Evolutionary conservation across 116 monocot genomes (phyloP).

Genomic region (Papilionanthe hybrid): DNA sequence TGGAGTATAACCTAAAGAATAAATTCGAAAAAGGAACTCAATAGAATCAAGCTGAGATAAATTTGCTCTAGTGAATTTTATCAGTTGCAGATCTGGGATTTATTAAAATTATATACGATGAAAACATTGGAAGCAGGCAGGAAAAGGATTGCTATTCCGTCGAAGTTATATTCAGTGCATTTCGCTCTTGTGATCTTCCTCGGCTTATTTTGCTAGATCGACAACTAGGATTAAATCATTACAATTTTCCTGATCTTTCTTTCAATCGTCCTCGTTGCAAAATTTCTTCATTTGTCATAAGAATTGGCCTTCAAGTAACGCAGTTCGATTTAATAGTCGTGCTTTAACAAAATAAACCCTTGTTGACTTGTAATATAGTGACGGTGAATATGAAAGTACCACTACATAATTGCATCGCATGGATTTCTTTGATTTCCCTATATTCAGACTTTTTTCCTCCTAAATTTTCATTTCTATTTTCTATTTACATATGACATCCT

Average conservation of each 20-base stretch:
- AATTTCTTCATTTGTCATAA: background rate
- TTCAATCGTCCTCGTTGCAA: background rate
- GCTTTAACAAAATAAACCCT: background rate
- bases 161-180: background rate
- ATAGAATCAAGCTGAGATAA: background rate
- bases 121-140: background rate
- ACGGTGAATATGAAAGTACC: background rate
- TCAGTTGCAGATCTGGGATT: background rate
- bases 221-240: background rate
- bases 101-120: background rate
- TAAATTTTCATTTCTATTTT: background rate
- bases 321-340: background rate
- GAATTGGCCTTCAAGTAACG: background rate
- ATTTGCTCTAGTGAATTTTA: too few relatives aligned
- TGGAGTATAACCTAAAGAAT: background rate
- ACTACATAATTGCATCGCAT: background rate
- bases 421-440: background rate
- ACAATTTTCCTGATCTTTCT: background rate
- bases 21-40: background rate
- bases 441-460: background rate
- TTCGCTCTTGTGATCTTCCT: background rate
- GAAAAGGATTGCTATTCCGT: background rate
- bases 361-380: background rate
- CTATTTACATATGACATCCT: background rate
- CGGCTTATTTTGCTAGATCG: background rate